These are phyloP conservation scores for Aspergillus sp. DNA, from an alignment of 2,329 filamentous ascomycete species.

Conservation along the genomic window DNA sequence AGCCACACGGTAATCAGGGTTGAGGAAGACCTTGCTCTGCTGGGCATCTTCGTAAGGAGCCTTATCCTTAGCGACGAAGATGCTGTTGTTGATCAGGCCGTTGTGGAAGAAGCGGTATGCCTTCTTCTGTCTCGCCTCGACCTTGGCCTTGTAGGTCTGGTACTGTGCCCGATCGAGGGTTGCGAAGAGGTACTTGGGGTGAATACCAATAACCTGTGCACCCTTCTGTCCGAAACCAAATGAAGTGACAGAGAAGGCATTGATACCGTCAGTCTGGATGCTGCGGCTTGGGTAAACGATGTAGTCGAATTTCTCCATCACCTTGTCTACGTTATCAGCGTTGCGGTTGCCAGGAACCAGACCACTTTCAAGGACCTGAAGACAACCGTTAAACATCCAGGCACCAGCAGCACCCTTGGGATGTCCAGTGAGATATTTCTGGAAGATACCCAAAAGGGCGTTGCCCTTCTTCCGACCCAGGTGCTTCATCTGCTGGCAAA, in stretches of 20 bases:
- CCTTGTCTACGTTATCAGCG: slow-evolving; percentile 92
- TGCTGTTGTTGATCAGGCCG: slow-evolving; percentile 93
- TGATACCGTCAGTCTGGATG: slow-evolving; percentile 97
- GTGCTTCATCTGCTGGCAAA: slow-evolving; percentile 94
- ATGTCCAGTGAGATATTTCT: slow-evolving; percentile 98
- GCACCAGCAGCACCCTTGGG: slow-evolving; percentile 98
- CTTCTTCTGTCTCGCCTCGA: slow-evolving; percentile 94
- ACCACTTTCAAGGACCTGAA: slow-evolving; percentile 92
- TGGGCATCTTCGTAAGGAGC: slow-evolving; percentile 87
- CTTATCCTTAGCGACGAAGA: slow-evolving; percentile 94
- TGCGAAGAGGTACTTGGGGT: slow-evolving; percentile 93
- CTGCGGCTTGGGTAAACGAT: slow-evolving; percentile 94
- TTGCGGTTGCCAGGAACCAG: slow-evolving; percentile 97
- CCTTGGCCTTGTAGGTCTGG: slow-evolving; percentile 79
- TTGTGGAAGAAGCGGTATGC: slow-evolving; percentile 99
- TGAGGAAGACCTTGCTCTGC: slow-evolving; percentile 85
- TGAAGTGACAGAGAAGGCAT: slow-evolving; percentile 97
- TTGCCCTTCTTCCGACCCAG: slow-evolving; percentile 96
- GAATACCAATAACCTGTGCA: slow-evolving; percentile 93
- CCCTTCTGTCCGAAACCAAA: slow-evolving; percentile 99
- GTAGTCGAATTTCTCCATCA: slow-evolving; percentile 97
- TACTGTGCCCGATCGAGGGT: slow-evolving; percentile 88
- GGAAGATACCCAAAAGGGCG: slow-evolving; percentile 93
- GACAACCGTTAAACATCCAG: slow-evolving; percentile 99
- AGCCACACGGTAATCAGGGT: slow-evolving; percentile 84